These are phyloP conservation scores for Halophytophthora batemanensis DNA, from an alignment of 352 stramenopile species.

Conservation along the genomic window DNA sequence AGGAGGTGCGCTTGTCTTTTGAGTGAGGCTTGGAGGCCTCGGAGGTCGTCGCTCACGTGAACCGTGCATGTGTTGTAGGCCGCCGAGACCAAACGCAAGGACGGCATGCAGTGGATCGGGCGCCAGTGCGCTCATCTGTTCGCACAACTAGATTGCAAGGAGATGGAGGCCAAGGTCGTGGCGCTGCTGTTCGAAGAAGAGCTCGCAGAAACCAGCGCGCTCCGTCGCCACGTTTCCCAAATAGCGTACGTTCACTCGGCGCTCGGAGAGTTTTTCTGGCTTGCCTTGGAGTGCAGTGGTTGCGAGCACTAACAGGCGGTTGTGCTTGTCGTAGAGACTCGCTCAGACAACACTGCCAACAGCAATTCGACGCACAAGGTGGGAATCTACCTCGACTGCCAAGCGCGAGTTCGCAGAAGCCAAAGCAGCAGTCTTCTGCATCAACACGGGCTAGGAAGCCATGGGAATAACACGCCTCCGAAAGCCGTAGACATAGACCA, in stretches of 20 bases:
- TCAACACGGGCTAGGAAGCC: background rate
- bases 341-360: slow-evolving; percentile 4
- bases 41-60: background rate
- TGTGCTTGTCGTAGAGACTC: slow-evolving; percentile 1
- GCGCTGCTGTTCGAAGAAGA: slow-evolving; percentile 35
- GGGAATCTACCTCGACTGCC: slow-evolving; percentile 6
- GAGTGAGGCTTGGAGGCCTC: background rate
- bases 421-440: background rate
- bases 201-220: slow-evolving; percentile 9
- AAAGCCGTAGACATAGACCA: no score
- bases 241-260: slow-evolving; percentile 12
- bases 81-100: slow-evolving; percentile 37
- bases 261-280: background rate
- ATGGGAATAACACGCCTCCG: background rate
- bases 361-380: slow-evolving; percentile 1
- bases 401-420: slow-evolving; percentile 1
- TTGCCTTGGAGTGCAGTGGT: background rate
- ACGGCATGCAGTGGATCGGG: slow-evolving; percentile 52
- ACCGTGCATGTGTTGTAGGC: slow-evolving; percentile 14
- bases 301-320: background rate
- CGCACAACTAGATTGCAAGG: slow-evolving; percentile 55
- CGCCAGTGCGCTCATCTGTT: slow-evolving; percentile 61
- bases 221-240: slow-evolving; percentile 9
- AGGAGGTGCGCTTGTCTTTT: slow-evolving; percentile 19
- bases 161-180: slow-evolving; percentile 40